Percentiles rank a stretch among this genome's conserved stretches.
These are phyloP conservation scores for Didymellaceae sp. DNA, from an alignment of 2,329 filamentous ascomycete genomes.

Conservation along the genomic window DNA sequence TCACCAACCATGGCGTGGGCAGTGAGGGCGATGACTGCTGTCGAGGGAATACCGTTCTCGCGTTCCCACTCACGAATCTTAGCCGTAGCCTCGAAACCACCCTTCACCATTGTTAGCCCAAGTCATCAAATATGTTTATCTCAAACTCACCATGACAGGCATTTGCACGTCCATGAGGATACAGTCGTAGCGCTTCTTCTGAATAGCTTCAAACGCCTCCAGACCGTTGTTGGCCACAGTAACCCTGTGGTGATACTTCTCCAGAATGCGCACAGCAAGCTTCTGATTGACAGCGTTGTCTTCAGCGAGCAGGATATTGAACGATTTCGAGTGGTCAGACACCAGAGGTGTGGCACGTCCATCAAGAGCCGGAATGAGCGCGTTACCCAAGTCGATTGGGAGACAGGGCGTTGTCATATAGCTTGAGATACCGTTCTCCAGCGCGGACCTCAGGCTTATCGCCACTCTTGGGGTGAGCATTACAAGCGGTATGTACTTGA, in stretches of 20 bases:
- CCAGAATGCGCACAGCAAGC: slow-evolving; percentile 92
- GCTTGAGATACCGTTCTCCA: slow-evolving; percentile 96
- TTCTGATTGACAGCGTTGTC: slow-evolving; percentile 98
- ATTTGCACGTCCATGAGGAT: slow-evolving; percentile 99
- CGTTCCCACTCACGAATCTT: slow-evolving; percentile 97
- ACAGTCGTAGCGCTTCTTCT: slow-evolving; percentile 91
- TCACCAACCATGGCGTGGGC: slow-evolving; percentile 99
- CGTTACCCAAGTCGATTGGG: slow-evolving; percentile 92
- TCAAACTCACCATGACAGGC: slow-evolving; percentile 92
- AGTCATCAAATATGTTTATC: too few relatives aligned
- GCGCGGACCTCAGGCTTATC: slow-evolving; percentile 88
- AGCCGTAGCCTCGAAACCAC: slow-evolving; percentile 94
- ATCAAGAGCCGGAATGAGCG: slow-evolving; percentile 93
- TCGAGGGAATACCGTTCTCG: slow-evolving; percentile 77
- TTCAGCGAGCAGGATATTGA: slow-evolving; percentile 93
- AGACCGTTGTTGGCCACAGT: slow-evolving; percentile 94
- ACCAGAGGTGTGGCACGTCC: slow-evolving; percentile 89
- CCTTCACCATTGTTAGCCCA: slow-evolving; percentile 61
- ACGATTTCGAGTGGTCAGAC: slow-evolving; percentile 92
- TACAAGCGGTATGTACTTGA: slow-evolving; percentile 97
- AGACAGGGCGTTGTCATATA: slow-evolving; percentile 98
- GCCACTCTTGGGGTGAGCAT: slow-evolving; percentile 87
- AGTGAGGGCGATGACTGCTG: slow-evolving; percentile 94
- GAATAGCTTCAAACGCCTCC: slow-evolving; percentile 90
- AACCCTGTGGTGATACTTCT: slow-evolving; percentile 93